Percentiles rank a stretch among this genome's conserved stretches.
phyloP scores from a whole-genome alignment of 169 alveolate genomes.

The Plasmodium knowlesi region DNA sequence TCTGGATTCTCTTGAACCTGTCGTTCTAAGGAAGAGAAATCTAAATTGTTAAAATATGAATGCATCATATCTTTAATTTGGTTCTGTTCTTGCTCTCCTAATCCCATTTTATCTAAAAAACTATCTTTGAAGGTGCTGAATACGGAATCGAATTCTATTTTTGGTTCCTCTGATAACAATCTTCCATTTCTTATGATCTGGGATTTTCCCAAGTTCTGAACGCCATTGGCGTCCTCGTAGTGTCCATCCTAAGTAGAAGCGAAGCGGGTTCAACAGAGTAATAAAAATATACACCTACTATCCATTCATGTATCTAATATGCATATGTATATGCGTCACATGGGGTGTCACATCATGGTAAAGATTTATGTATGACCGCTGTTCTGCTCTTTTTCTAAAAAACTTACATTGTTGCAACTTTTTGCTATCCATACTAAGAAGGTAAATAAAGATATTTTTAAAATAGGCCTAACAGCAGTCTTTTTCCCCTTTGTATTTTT shows the following conservation, averaged over 20 bases:
- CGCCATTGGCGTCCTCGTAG: not conserved
- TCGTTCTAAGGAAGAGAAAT: not conserved
- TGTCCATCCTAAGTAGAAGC: not conserved
- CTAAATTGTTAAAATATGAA: constrained; percentile 1
- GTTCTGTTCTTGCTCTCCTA: not conserved
- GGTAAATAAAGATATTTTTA: not conserved
- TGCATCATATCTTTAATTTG: constrained; percentile 2
- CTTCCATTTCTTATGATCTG: not conserved
- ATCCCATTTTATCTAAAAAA: constrained; percentile 5
- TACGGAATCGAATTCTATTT: not conserved
- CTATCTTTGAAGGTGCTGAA: not conserved
- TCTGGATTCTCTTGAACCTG: constrained; percentile 12
- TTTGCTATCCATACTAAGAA: constrained; percentile 19
- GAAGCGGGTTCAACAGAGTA: not conserved
- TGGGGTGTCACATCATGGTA: not conserved
- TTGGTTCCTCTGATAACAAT: not conserved
- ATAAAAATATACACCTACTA: not conserved
- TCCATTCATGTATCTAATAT: not conserved
- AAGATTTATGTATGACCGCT: not conserved
- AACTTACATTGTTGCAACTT: constrained; percentile 9
- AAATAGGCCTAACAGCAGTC: constrained; percentile 7
- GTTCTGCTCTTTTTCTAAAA: not conserved
- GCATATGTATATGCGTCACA: not conserved
- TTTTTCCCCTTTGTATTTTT: constrained; percentile 1
- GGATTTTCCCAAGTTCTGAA: not conserved